A percentile compares a stretch with the other conserved stretches of the same genome.
phyloP scores from a whole-genome alignment of 2,329 filamentous ascomycete species.

The Didymella keratinophila region DNA sequence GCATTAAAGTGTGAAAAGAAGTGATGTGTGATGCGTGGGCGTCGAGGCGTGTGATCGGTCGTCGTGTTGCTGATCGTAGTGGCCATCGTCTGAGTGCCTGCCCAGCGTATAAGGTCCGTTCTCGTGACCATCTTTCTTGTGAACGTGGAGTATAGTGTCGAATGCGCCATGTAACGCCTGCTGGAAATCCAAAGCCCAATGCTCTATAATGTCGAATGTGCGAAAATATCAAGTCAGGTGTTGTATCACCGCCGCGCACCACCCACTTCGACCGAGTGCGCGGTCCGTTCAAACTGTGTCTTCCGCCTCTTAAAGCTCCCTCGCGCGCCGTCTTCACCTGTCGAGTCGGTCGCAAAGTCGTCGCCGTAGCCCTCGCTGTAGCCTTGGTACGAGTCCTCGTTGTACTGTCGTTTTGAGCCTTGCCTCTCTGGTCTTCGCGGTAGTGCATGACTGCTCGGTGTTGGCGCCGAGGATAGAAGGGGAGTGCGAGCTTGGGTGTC shows the following conservation, averaged over 20 bases:
- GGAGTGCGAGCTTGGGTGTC: slow-evolving; percentile 33
- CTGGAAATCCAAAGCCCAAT: slow-evolving; percentile 14
- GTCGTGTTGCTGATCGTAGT: slow-evolving; percentile 1
- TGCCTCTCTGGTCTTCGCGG: slow-evolving; percentile 67
- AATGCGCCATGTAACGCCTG: slow-evolving; percentile 19
- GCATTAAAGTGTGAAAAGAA: slow-evolving; percentile 17
- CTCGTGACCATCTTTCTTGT: slow-evolving; percentile 16
- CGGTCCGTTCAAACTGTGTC: slow-evolving; percentile 46
- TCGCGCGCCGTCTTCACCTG: slow-evolving; percentile 68
- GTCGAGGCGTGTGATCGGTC: background rate
- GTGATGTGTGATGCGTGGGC: slow-evolving; percentile 4
- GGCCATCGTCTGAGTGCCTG: slow-evolving; percentile 6
- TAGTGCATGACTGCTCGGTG: slow-evolving; percentile 49
- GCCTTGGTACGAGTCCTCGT: slow-evolving; percentile 76
- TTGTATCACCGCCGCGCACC: slow-evolving; percentile 44
- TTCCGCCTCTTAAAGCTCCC: slow-evolving; percentile 46
- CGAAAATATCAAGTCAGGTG: slow-evolving; percentile 11
- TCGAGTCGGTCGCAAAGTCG: slow-evolving; percentile 72
- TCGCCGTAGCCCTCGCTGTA: slow-evolving; percentile 77
- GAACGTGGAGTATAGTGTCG: slow-evolving; percentile 7
- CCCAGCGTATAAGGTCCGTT: slow-evolving; percentile 15
- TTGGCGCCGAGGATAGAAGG: slow-evolving; percentile 34
- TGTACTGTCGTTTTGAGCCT: slow-evolving; percentile 78
- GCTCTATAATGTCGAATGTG: slow-evolving; percentile 20
- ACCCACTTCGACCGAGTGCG: slow-evolving; percentile 47